phyloP scores from a whole-genome alignment of 495 filamentous ascomycete genomes.

The Penicillium lagena region DNA sequence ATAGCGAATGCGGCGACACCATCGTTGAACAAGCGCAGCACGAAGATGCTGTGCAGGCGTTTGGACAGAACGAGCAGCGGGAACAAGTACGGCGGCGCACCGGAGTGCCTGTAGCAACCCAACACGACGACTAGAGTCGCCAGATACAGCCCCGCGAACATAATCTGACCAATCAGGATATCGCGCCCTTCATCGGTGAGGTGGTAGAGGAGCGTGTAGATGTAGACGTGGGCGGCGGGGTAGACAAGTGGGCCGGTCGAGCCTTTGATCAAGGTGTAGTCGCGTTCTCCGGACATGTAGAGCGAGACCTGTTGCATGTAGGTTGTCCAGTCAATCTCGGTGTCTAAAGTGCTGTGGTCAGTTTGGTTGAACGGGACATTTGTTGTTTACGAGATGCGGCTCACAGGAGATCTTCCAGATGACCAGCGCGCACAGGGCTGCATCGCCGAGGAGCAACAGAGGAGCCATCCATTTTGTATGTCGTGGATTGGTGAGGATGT shows the following conservation, averaged over 20 bases:
- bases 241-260: constrained; percentile 92
- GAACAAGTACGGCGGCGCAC: constrained; percentile 81
- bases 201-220: constrained; percentile 72
- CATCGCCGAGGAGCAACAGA: constrained; percentile 66
- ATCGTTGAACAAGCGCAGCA: constrained; percentile 94
- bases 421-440: constrained; percentile 63
- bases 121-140: constrained; percentile 68
- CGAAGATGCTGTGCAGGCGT: constrained; percentile 84
- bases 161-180: constrained; percentile 70
- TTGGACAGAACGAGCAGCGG: constrained; percentile 86
- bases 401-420: constrained; percentile 86
- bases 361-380: constrained; percentile 3
- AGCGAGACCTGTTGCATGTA: constrained; percentile 92
- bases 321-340: constrained; percentile 94
- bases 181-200: constrained; percentile 70
- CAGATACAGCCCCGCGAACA: constrained; percentile 77
- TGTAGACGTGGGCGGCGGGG: constrained; percentile 87
- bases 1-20: constrained; percentile 76
- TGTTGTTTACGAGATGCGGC: constrained; percentile 10
- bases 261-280: constrained; percentile 81
- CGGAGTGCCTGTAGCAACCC: constrained; percentile 71
- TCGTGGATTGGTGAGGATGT: constrained; percentile 41
- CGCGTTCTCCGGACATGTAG: constrained; percentile 74
- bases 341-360: constrained; percentile 54
- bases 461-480: constrained; percentile 61